phyloP scores from a whole-genome alignment of 495 filamentous ascomycete genomes.

The Xylona heveae region DNA sequence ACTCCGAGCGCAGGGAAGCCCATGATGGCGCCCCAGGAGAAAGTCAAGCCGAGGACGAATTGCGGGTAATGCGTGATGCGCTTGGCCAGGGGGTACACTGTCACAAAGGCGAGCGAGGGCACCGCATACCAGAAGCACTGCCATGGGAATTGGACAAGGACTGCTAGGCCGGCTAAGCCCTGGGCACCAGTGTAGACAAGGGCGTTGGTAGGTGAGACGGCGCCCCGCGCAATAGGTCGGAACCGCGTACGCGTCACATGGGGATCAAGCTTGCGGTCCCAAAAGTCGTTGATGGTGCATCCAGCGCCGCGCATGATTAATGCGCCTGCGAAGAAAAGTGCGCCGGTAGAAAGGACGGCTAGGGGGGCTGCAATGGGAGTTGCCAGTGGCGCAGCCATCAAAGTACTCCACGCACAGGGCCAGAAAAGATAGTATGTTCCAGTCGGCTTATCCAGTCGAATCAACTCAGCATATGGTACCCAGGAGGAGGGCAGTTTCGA shows the following conservation, averaged over 20 bases:
- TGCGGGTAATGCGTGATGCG: slow-evolving; percentile 90
- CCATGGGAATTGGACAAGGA: slow-evolving; percentile 74
- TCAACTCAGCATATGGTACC: slow-evolving; percentile 85
- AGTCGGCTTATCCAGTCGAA: slow-evolving; percentile 82
- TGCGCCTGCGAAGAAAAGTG: slow-evolving; percentile 72
- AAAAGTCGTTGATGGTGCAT: slow-evolving; percentile 93
- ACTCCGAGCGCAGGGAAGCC: slow-evolving; percentile 84
- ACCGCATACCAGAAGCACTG: slow-evolving; percentile 72
- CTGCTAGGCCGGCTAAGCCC: slow-evolving; percentile 53
- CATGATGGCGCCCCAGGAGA: slow-evolving; percentile 95
- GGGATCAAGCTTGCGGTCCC: slow-evolving; percentile 85
- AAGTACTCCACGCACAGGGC: slow-evolving; percentile 80
- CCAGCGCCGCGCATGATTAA: slow-evolving; percentile 96
- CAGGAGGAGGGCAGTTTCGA: slow-evolving; percentile 52
- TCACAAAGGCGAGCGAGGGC: slow-evolving; percentile 64
- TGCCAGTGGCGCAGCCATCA: slow-evolving; percentile 37
- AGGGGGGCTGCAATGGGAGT: slow-evolving; percentile 33
- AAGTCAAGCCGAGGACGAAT: slow-evolving; percentile 74
- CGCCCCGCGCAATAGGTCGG: slow-evolving; percentile 74
- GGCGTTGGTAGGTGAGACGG: slow-evolving; percentile 51
- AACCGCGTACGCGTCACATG: slow-evolving; percentile 72
- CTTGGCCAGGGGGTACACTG: slow-evolving; percentile 78
- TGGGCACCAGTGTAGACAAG: slow-evolving; percentile 69
- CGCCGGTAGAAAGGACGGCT: slow-evolving; percentile 36
- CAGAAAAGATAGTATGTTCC: slow-evolving; percentile 94